Base-by-base conservation (phyloP, 768 basidiomycete genomes). In the Tylopilus sp. region DNA sequence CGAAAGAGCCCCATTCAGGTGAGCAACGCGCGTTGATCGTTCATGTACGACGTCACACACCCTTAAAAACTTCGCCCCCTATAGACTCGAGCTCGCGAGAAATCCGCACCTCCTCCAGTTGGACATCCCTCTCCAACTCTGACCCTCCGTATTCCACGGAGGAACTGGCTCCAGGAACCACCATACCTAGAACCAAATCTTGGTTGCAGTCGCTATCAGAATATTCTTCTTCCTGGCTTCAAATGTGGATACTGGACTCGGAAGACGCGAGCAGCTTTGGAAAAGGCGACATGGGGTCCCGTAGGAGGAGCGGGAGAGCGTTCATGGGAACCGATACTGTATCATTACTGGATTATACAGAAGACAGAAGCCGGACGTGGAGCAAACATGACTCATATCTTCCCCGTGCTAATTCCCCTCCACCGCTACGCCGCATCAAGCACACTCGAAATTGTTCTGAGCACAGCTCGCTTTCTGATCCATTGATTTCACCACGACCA, bases 331-430 rank as follows among this genome's bases (percentile, higher is more conserved):
- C 48, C 7, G 17, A 14, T n/a, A n/a, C n/a, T 1, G 11, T 26
- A n/a, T 13, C 13, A 29, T 24, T 4, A 4, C 4, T 9, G 2
- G 34, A 14, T 4, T 0, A 1, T 7, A 7, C 6, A 16, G 44
- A 29, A 6, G 46, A 36, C 4, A 8, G 5, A 12, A 50, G 63
- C n/a, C n/a, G n/a, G n/a, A 11, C 50, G 7, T 65, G 65, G 50
- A 48, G 52, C n/a, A 21, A 54, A 12, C 6, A 53, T 17, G 67
- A 67, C 29, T 24, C 60, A 0, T 67, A 30, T 29, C 54, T 71
- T 41, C 58, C 65, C 13, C 63, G 54, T 5, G 54, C 64, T 25
- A 63, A 59, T 28, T 50, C 60, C 19, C 55, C 62, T 26, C 50
- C 48, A 3, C 59, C 65, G 3, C 53, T 62, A 1, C 56, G 55